Percentiles rank a stretch among this genome's conserved stretches.
These are phyloP conservation scores for Phoenix dactylifera DNA, from an alignment of 176 grass and related monocot genomes.

Conservation along the genomic window DNA sequence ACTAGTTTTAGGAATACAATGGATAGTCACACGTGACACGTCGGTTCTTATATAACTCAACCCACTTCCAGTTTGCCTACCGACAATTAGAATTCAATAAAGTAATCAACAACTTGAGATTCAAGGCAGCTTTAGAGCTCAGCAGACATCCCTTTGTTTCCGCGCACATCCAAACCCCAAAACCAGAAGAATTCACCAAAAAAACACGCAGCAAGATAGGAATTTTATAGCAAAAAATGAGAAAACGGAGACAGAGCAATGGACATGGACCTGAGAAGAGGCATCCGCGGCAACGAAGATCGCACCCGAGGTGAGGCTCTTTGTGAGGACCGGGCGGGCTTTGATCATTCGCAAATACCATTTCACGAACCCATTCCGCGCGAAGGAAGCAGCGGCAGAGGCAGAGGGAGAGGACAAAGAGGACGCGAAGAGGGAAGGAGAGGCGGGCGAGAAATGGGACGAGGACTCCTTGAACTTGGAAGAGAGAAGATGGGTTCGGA, in stretches of 20 bases:
- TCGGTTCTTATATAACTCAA: too few species aligned
- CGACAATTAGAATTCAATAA: too few species aligned
- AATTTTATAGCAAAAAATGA: neutral
- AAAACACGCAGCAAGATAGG: neutral
- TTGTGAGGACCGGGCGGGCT: constrained; percentile 61
- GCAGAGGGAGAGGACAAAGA: constrained; percentile 1
- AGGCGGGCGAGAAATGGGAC: constrained; percentile 4
- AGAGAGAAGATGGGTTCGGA: constrained; percentile 49
- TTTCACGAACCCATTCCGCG: constrained; percentile 33
- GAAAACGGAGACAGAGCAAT: neutral
- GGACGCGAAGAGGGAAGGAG: neutral
- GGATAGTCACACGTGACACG: too few species aligned
- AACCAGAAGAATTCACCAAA: neutral
- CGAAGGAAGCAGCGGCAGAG: neutral
- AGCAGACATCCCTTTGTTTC: too few species aligned
- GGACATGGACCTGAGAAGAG: constrained; percentile 56
- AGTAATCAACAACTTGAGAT: too few species aligned
- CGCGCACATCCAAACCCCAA: neutral
- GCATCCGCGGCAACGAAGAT: constrained; percentile 79
- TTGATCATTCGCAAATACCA: constrained; percentile 76
- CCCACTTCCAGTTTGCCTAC: too few species aligned
- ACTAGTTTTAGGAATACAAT: too few species aligned
- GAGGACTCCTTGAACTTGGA: constrained; percentile 11
- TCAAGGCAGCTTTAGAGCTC: too few species aligned
- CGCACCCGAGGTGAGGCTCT: constrained; percentile 72